A percentile compares a stretch with the other conserved stretches of the same genome.
These are phyloP conservation scores for Podaxis carcinomalis DNA, from an alignment of 768 basidiomycete genomes.

Conservation along the genomic window DNA sequence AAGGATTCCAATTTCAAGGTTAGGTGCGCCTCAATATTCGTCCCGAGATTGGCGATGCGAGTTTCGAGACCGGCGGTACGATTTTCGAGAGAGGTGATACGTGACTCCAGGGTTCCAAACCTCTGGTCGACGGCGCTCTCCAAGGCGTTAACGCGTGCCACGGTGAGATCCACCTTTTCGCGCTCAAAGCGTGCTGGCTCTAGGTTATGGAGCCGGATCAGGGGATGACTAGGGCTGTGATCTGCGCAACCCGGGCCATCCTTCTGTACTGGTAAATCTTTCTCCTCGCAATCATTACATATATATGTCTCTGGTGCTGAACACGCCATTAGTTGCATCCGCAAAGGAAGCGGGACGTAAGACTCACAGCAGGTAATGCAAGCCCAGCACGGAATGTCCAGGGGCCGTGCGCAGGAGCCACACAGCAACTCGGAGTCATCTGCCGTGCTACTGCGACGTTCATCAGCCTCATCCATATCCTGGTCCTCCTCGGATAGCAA, in stretches of 20 bases:
- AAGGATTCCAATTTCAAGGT: not conserved
- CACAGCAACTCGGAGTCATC: not conserved
- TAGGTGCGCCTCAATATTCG: not conserved
- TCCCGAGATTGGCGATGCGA: not conserved
- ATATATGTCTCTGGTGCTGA: conserved; percentile 3
- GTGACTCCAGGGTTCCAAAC: not conserved
- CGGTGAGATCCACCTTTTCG: not conserved
- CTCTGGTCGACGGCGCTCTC: not conserved
- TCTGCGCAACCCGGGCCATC: not conserved
- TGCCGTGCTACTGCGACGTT: not conserved
- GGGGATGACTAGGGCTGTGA: not conserved
- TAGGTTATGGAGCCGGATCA: not conserved
- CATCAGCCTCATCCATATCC: not conserved
- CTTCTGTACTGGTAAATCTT: not conserved
- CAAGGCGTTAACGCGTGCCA: not conserved
- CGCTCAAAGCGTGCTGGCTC: not conserved
- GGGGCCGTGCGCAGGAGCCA: not conserved
- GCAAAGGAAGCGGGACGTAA: not conserved
- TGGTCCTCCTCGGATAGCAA: not conserved
- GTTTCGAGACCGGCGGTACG: not conserved
- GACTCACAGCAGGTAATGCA: conserved; percentile 11
- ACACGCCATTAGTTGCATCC: not conserved
- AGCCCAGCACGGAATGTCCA: conserved; percentile 3
- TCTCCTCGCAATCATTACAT: conserved; percentile 3
- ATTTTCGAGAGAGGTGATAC: not conserved